Conservation (phyloP, 2,329 filamentous ascomycete genomes). For the Cladosporium halotolerans region DNA sequence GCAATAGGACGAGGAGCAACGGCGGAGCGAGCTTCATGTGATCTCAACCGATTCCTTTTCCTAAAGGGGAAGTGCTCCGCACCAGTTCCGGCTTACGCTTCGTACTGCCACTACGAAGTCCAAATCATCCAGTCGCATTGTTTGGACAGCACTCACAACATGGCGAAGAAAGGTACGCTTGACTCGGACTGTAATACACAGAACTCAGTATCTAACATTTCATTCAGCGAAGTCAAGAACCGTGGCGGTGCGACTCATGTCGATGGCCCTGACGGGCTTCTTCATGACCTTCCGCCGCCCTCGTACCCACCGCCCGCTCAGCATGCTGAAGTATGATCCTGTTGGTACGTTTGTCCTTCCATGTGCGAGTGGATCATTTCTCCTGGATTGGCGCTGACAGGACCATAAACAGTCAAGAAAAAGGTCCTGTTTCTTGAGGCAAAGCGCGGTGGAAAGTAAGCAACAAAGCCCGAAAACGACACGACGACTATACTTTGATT, state of each 20-base stretch:
- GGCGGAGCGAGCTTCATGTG: too few relatives aligned
- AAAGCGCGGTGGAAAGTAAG: conserved; percentile 62
- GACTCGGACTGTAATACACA: neutral
- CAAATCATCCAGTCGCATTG: neutral
- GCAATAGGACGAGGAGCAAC: too few relatives aligned
- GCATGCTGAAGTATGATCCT: conserved; percentile 98
- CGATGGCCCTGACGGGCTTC: conserved; percentile 98
- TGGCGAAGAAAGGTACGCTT: conserved; percentile 29
- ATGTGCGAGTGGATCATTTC: too few relatives aligned
- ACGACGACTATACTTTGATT: too few relatives aligned
- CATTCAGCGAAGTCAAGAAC: conserved; percentile 77
- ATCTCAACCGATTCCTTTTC: neutral
- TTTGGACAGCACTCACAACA: conserved; percentile 8
- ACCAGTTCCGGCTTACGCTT: neutral
- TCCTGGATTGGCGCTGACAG: neutral
- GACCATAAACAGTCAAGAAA: conserved; percentile 63
- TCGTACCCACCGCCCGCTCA: conserved; percentile 73
- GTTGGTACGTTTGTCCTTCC: conserved; percentile 59
- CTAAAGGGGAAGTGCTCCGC: conserved; percentile 5
- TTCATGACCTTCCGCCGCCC: conserved; percentile 78
- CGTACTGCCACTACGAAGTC: neutral
- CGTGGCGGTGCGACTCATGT: conserved; percentile 87
- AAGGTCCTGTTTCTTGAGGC: conserved; percentile 93
- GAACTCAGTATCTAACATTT: neutral
- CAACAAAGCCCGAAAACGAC: neutral